Evolutionary conservation across 1,284 basidiomycete genomes (phyloP).

Genomic region (Veloporphyrellus conicus): DNA sequence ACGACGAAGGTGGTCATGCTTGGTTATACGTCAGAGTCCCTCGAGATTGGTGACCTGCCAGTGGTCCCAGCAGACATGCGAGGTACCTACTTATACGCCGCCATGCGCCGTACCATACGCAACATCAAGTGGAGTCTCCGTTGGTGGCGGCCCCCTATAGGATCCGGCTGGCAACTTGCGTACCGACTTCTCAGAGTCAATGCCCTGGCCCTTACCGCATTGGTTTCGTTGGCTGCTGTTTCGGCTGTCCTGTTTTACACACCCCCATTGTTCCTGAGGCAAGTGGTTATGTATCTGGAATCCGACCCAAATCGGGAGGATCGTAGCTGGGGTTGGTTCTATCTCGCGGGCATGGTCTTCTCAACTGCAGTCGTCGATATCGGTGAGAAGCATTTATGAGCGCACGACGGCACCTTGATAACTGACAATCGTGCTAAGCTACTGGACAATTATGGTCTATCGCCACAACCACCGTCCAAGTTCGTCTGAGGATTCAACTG

Average conservation of each 20-base stretch:
- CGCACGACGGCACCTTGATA: neutral
- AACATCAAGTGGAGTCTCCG: constrained; percentile 37
- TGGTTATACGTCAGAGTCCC: constrained; percentile 64
- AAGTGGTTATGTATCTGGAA: constrained; percentile 73
- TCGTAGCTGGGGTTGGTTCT: constrained; percentile 70
- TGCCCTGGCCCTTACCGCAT: constrained; percentile 34
- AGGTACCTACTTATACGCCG: constrained; percentile 48
- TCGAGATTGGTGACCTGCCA: constrained; percentile 84
- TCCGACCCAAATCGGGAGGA: constrained; percentile 50
- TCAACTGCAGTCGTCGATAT: constrained; percentile 59
- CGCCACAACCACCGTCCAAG: constrained; percentile 67
- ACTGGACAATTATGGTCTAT: constrained; percentile 66
- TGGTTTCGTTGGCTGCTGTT: constrained; percentile 55
- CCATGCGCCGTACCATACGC: constrained; percentile 36
- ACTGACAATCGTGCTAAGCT: constrained; percentile 18
- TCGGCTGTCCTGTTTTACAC: constrained; percentile 72
- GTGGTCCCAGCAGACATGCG: constrained; percentile 73
- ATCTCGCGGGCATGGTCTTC: constrained; percentile 64
- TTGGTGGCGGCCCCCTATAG: constrained; percentile 37
- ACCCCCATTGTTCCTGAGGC: constrained; percentile 73
- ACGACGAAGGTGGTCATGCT: constrained; percentile 81
- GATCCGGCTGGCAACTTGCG: constrained; percentile 60
- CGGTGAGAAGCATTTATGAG: constrained; percentile 38
- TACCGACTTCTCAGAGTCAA: constrained; percentile 61
- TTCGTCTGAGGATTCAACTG: constrained; percentile 73